phyloP scores from a whole-genome alignment of 768 basidiomycete species.

The Collybia sp. region DNA sequence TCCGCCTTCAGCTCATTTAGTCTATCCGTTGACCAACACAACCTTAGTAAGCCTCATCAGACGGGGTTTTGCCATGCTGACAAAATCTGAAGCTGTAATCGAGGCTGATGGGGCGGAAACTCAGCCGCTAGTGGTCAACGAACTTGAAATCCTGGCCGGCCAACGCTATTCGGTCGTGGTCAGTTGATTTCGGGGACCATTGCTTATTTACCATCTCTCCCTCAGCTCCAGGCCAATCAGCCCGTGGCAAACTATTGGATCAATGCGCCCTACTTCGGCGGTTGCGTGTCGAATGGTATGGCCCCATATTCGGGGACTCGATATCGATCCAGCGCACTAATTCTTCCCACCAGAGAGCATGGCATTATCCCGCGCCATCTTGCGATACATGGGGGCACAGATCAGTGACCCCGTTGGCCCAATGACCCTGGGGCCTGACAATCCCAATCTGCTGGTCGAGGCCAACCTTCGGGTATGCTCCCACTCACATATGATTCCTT shows the following conservation, averaged over 20 bases:
- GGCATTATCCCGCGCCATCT: slow-evolving; percentile 20
- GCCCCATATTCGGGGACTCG: neutral
- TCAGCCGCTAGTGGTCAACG: slow-evolving; percentile 31
- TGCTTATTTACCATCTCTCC: neutral
- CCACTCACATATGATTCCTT: too few relatives aligned
- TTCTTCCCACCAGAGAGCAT: slow-evolving; percentile 16
- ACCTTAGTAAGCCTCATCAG: neutral
- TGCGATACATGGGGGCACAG: slow-evolving; percentile 34
- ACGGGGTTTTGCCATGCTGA: too few relatives aligned
- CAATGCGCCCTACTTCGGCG: slow-evolving; percentile 27
- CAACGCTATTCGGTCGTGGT: slow-evolving; percentile 48
- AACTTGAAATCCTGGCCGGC: slow-evolving; percentile 37
- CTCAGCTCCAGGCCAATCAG: slow-evolving; percentile 1
- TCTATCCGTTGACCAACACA: slow-evolving; percentile 42
- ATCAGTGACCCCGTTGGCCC: slow-evolving; percentile 19
- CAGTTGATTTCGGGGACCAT: slow-evolving; percentile 12
- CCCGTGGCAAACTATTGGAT: neutral
- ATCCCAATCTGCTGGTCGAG: neutral
- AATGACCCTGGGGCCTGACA: slow-evolving; percentile 8
- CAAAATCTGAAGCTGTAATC: slow-evolving; percentile 42
- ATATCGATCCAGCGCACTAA: neutral
- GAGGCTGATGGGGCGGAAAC: slow-evolving; percentile 40
- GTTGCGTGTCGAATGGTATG: slow-evolving; percentile 8
- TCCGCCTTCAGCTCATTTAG: slow-evolving; percentile 29
- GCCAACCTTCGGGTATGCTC: slow-evolving; percentile 1